phyloP scores from a whole-genome alignment of 1,139 yeast genomes.

The Suhomyces chickasaworum region DNA sequence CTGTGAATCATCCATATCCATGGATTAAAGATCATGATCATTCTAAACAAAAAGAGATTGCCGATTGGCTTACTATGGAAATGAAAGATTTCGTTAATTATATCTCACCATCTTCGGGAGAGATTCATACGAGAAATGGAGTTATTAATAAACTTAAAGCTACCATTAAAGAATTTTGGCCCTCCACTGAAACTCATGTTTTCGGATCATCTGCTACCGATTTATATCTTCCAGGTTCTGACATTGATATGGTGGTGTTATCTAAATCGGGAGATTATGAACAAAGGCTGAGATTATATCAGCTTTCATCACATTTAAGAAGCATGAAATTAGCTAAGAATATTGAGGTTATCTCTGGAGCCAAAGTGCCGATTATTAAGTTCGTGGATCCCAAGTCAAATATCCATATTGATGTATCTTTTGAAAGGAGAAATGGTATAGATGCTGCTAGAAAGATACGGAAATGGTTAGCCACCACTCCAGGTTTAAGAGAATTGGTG shows the following conservation, averaged over 20 bases:
- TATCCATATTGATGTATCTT: conserved; percentile 86
- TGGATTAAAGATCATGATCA: conserved; percentile 83
- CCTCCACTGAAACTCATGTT: conserved; percentile 77
- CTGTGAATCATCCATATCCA: conserved; percentile 51
- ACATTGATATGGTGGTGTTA: conserved; percentile 89
- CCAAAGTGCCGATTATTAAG: conserved; percentile 95
- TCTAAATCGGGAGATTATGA: conserved; percentile 69
- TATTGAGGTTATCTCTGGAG: conserved; percentile 86
- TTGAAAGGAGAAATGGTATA: conserved; percentile 84
- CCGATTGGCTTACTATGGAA: conserved; percentile 88
- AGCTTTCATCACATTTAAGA: conserved; percentile 71
- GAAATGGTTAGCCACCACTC: conserved; percentile 70
- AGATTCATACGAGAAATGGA: conserved; percentile 67
- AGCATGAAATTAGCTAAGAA: conserved; percentile 63
- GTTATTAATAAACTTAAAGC: conserved; percentile 64
- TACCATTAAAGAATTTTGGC: conserved; percentile 68
- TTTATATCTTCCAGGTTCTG: conserved; percentile 91
- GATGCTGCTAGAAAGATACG: conserved; percentile 82
- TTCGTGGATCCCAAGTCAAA: conserved; percentile 74
- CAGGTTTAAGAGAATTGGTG: conserved; percentile 84
- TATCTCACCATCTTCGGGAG: conserved; percentile 81
- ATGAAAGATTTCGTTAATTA: conserved; percentile 84
- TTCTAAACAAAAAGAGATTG: conserved; percentile 70
- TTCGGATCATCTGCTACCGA: conserved; percentile 98
- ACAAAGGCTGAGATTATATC: conserved; percentile 67